Base-by-base conservation (phyloP, 2,329 filamentous ascomycete genomes). In the Colletotrichum musae region DNA sequence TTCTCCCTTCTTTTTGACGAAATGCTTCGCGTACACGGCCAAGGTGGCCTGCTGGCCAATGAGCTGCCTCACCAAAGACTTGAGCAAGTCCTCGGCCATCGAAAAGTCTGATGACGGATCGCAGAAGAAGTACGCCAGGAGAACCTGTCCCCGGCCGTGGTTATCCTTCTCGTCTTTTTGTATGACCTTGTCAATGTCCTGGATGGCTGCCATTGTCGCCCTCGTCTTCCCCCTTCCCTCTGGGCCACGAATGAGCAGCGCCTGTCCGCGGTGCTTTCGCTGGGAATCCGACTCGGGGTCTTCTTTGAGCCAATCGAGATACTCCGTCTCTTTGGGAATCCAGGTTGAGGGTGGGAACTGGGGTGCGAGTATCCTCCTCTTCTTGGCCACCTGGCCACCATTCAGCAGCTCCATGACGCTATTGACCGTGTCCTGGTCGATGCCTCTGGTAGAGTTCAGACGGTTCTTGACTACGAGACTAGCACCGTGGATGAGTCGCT, bases 151-250 rank as follows among this genome's bases (percentile, higher is more conserved):
- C 52, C 77, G 70, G 3, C 71, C 72, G 2, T 72, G 68, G 43
- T 74, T 74, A 6, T 72, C 62, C 26, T 74, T 68, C n/a, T 64
- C 58, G 43, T 68, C 68, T 6, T n/a, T 24, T 26, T 59, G 69
- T 9, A 77, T 70, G 13, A 75, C 65, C 4, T 73, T 73, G 26
- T 82, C 79, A 9, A 83, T 77, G 50, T 79, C 76, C 7, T 80
- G 73, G 0, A 84, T 67, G 3, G 78, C 80, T 1, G 82, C 80
- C 59, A 84, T 70, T 0, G 80, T 77, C 0, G 80, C 82, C 32
- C 80, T 81, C 0, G 81, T 82, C 67, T 84, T 84, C 5, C 82
- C 82, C 61, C 80, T 76, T 4, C 82, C 82, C 61, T 84, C 80
- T 2, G 78, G 80, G 3, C 81, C 82, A 12, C 80, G 76, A 15